Evolutionary conservation across 164 flowering plant genomes (phyloP), one percentile per base, ranked within the genome.

Genomic region (Akebia trifoliata): DNA sequence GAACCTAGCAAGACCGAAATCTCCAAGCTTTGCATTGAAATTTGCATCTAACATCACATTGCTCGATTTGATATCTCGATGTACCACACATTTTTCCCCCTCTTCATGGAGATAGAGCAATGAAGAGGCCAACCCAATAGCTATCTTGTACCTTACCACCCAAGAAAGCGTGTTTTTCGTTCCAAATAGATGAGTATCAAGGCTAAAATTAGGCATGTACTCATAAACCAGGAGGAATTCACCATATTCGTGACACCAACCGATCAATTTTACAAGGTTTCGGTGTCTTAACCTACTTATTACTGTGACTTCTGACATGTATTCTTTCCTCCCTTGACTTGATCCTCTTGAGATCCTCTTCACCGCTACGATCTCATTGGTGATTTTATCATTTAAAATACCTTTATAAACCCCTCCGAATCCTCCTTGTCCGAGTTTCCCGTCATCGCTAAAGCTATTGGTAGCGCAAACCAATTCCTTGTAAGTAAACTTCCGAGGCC

Each of bases 1-100:
- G 2, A 78, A 54, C 57, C 79, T 65, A 26, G 83, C 86, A 11
- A 76, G 72, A 6, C 81, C 83, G n/a, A 81, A 81, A 63, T 81
- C 81, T 3, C 83, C 83, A 0, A 81, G 70, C 56, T 76, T 78
- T 39, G 76, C 74, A 24, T 74, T 81, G 75, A 76, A 78, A 31
- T 50, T 42, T 2, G 81, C 72, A 44, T 81, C 82, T 53, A 80
- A 56, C 82, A 77, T 77, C 8, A 80, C 66, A 50, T 77, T 80
- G 65, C 84, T 80, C 0, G 82, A 72, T 58, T 80, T 80, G 49
- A 80, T 76, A 25, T 76, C 85, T 42, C 85, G 62, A 25, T 78
- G 85, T 11, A 81, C 74, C 28, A 76, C 78, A 35, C 79, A 78
- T 43, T 78, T 82, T 55, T 81, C 85, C 81, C 83, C 68, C 50